Conservation (phyloP, 2,329 filamentous ascomycete genomes). For the Trichoderma gracile region DNA sequence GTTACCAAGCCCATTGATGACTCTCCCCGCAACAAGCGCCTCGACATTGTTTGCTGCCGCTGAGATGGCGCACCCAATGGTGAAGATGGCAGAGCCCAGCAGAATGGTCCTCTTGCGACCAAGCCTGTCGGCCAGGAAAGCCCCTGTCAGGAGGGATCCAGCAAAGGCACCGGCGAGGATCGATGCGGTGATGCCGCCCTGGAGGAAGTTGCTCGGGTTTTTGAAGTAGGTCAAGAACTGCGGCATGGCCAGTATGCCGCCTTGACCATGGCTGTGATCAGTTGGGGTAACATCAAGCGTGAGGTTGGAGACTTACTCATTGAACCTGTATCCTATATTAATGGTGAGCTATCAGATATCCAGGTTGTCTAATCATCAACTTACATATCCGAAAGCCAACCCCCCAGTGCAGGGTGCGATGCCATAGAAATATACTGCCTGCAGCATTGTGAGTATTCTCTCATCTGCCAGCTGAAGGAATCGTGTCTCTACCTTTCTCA, state of each 20-base stretch:
- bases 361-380: background rate
- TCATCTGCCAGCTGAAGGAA: background rate
- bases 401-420: slow-evolving; percentile 25
- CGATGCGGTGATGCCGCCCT: slow-evolving; percentile 26
- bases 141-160: slow-evolving; percentile 22
- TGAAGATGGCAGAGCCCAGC: slow-evolving; percentile 21
- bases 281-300: background rate
- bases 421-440: slow-evolving; percentile 23
- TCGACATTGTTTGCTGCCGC: slow-evolving; percentile 19
- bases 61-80: slow-evolving; percentile 19
- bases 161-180: slow-evolving; percentile 23
- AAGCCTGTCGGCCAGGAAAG: slow-evolving; percentile 22
- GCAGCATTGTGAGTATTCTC: background rate
- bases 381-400: slow-evolving; percentile 26
- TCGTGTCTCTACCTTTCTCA: slow-evolving; percentile 13
- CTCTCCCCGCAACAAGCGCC: slow-evolving; percentile 23
- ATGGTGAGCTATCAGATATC: background rate
- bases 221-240: slow-evolving; percentile 25
- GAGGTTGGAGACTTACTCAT: slow-evolving; percentile 19
- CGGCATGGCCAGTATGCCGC: slow-evolving; percentile 24
- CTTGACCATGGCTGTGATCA: background rate
- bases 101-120: slow-evolving; percentile 19
- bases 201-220: slow-evolving; percentile 23
- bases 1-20: slow-evolving; percentile 24
- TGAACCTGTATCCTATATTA: slow-evolving; percentile 23